Base-by-base conservation (phyloP, 2,329 filamentous ascomycete species). In the Zarea fungicola region DNA sequence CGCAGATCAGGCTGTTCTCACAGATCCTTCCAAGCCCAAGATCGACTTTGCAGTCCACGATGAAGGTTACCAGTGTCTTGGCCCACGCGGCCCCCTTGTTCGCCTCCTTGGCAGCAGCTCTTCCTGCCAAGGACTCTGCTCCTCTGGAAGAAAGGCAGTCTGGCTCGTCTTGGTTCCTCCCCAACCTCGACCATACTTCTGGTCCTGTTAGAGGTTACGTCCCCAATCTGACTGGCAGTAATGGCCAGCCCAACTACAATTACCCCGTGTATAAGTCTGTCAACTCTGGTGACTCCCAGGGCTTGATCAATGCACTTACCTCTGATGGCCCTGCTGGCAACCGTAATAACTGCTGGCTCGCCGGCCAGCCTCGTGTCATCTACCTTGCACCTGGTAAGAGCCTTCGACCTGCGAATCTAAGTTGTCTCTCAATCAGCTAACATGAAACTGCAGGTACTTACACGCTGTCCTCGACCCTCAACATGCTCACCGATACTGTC, bases 401-500 rank as follows among this genome's bases (percentile, higher is more conserved):
- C 13, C 3, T 11, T 16, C 16, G 4, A 3, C 5, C 10, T 6
- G 10, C 5, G 19, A 19, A 7, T n/a, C 13, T 6, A 16, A n/a
- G 11, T 22, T 46, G 22, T 21, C 6, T 5, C 14, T 14, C 8
- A 18, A 7, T 40, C 26, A 18, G 16, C 35, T 48, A 48, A 55
- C 10, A 14, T 2, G 8, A 1, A 5, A 14, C 25, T 9, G n/a
- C 16, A 56, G 54, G 52, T 23, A 54, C 50, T 16, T 56, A 55
- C 22, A 54, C 52, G 14, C 21, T 56, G 14, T 51, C 48, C 4
- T 51, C 42, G 16, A 53, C 54, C 13, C 46, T 54, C 3, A 51
- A 32, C 32, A 46, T 54, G 39, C 31, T 50, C 43, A 56, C 54
- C 9, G 54, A 93, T 70, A 92, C 89, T 4, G 87, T 93, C 65